Evolutionary conservation across 768 basidiomycete genomes (phyloP), one percentile per base, ranked within the genome.

Genomic region (Collybia nuda): DNA sequence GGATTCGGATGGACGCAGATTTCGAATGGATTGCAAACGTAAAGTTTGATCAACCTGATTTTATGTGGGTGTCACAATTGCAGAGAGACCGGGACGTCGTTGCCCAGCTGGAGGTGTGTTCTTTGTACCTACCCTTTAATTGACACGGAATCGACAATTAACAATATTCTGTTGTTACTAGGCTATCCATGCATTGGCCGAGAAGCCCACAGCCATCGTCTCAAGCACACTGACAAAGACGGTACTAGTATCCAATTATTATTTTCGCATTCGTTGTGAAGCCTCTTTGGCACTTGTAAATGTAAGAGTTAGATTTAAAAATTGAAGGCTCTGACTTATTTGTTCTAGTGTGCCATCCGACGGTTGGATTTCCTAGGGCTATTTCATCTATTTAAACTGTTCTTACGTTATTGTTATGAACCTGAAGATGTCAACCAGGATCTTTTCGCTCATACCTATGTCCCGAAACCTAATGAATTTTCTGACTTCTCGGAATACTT

Each of bases 1-100:
- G 96, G 96, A 98, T 99, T 51, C 78, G 97, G 55, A 91, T 98
- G 79, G 97, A 99, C 63, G 94, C 97, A 14, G 97, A 99, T 65
- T 95, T 97, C 66, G 97, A 99, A 71, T 99, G 97, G 97, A 90
- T 98, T 48, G 89, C 92, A n/a, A 80, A 79, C 35, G 81, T 98
- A 54, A 85, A 84, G 55, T 98, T 96, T 56, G 90, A 95, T 44
- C 93, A 98, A 71, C 93, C 92, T 38, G 94, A 95, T 72, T 98
- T 94, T 62, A 96, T 96, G 92, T 99, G 95, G 94, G 90, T 96
- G 18, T 92, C 88, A 36, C 97, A 98, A 65, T 73, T 99, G 44
- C 93, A 96, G 68, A 78, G 94, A 49, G 97, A 99, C 68, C 76
- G 93, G 54, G 97, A 99, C 69, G 95, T 99, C 32, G 88, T 98